phyloP scores from a whole-genome alignment of 768 basidiomycete species.

The Mycena albidolilacea region DNA sequence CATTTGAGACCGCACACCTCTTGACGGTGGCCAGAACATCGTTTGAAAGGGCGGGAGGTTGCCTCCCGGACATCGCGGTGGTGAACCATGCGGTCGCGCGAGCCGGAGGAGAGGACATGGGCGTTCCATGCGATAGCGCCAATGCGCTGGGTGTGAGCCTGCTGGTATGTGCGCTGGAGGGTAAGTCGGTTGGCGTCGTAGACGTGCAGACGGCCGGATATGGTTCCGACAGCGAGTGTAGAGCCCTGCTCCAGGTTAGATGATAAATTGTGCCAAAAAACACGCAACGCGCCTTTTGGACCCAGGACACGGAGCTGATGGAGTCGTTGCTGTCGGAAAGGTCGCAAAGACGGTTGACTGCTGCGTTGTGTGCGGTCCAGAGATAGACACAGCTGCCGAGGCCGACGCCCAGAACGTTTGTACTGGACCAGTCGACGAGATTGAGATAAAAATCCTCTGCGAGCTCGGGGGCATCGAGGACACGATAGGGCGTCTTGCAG shows the following conservation, averaged over 20 bases:
- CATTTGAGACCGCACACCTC: conserved; percentile 97
- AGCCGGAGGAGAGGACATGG: conserved; percentile 89
- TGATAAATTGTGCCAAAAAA: background rate
- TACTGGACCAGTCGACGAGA: conserved; percentile 96
- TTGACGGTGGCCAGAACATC: conserved; percentile 84
- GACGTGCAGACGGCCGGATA: conserved; percentile 91
- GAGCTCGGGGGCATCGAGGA: conserved; percentile 96
- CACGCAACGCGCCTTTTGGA: conserved; percentile 68
- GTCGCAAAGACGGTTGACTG: conserved; percentile 93
- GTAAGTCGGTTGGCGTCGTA: conserved; percentile 90
- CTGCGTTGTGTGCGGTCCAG: conserved; percentile 96
- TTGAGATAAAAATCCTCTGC: conserved; percentile 99
- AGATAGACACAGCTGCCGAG: conserved; percentile 94
- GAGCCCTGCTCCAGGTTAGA: conserved; percentile 67
- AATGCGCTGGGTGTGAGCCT: conserved; percentile 90
- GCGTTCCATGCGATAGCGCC: conserved; percentile 97
- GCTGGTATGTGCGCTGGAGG: conserved; percentile 84
- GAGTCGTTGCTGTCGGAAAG: conserved; percentile 76
- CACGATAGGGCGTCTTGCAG: conserved; percentile 96
- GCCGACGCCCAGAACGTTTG: conserved; percentile 95
- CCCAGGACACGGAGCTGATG: conserved; percentile 94
- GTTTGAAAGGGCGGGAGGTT: conserved; percentile 74
- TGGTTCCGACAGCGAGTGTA: conserved; percentile 93
- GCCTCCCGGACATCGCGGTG: conserved; percentile 93
- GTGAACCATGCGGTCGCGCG: conserved; percentile 90